phyloP scores from a whole-genome alignment of 331 rosid genomes.

The Spiraea crenata region DNA sequence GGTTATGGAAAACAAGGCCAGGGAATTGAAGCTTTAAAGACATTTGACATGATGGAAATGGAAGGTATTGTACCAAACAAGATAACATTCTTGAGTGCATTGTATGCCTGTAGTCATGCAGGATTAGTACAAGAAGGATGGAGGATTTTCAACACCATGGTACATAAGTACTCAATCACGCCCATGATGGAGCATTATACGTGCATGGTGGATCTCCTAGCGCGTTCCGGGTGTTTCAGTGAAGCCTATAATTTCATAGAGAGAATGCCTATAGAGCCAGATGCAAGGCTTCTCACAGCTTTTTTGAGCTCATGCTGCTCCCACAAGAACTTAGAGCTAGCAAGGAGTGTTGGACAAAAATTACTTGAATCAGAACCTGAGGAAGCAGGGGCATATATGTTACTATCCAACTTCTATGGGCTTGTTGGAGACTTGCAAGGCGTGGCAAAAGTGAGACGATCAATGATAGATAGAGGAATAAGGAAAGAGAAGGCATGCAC shows the following conservation, averaged over 20 bases:
- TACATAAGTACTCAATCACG: constrained; percentile 12
- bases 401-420: constrained; percentile 29
- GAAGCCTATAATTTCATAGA: constrained; percentile 27
- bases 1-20: constrained; percentile 27
- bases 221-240: constrained; percentile 9
- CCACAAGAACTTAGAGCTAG: constrained; percentile 26
- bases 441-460: constrained; percentile 25
- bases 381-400: constrained; percentile 34
- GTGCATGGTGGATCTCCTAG: constrained; percentile 37
- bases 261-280: constrained; percentile 28
- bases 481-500: constrained; percentile 31
- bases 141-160: constrained; percentile 25
- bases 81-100: constrained; percentile 23
- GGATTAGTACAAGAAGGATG: constrained; percentile 34
- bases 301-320: constrained; percentile 26
- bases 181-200: constrained; percentile 39
- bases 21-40: constrained; percentile 24
- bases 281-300: constrained; percentile 28
- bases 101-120: constrained; percentile 37
- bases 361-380: constrained; percentile 24
- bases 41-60: constrained; percentile 28
- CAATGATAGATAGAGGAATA: constrained; percentile 23
- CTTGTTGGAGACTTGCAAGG: constrained; percentile 23
- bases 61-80: constrained; percentile 30
- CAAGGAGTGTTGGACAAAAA: constrained; percentile 17